Evolutionary conservation across 2,329 filamentous ascomycete genomes (phyloP).

Genomic region (Claviceps pazoutovae): DNA sequence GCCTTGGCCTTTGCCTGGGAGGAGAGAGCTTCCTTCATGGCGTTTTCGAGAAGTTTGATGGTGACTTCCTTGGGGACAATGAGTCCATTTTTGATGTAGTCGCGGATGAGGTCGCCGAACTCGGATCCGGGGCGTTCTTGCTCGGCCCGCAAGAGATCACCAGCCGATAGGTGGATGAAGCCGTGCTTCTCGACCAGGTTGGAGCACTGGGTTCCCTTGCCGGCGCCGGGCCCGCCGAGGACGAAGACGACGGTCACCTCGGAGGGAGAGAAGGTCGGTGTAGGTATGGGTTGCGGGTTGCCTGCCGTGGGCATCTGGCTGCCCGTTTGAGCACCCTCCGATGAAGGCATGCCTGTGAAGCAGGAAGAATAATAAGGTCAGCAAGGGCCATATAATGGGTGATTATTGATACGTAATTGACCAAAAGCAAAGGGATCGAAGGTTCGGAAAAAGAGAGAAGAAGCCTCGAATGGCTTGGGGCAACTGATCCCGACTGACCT

Average conservation of each 20-base stretch:
- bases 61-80: slow-evolving; percentile 99
- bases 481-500: slow-evolving; percentile 21
- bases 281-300: slow-evolving; percentile 21
- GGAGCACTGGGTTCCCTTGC: slow-evolving; percentile 91
- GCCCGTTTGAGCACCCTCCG: slow-evolving; percentile 23
- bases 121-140: slow-evolving; percentile 75
- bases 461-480: neutral
- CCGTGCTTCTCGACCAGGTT: slow-evolving; percentile 76
- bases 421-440: too few species aligned
- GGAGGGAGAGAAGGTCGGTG: slow-evolving; percentile 57
- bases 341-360: slow-evolving; percentile 25
- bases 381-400: neutral
- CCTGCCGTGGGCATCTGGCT: slow-evolving; percentile 32
- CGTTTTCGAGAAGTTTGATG: slow-evolving; percentile 82
- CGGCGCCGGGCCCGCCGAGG: slow-evolving; percentile 86
- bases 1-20: slow-evolving; percentile 10
- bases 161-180: slow-evolving; percentile 87
- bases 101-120: slow-evolving; percentile 84
- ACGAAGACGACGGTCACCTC: slow-evolving; percentile 92
- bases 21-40: slow-evolving; percentile 59
- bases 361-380: neutral
- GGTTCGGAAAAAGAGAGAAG: neutral
- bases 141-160: slow-evolving; percentile 86
- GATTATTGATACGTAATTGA: too few species aligned
- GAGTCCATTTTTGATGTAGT: slow-evolving; percentile 83